Base-by-base conservation (phyloP, 2,329 filamentous ascomycete species). In the Cercospora beticola region DNA sequence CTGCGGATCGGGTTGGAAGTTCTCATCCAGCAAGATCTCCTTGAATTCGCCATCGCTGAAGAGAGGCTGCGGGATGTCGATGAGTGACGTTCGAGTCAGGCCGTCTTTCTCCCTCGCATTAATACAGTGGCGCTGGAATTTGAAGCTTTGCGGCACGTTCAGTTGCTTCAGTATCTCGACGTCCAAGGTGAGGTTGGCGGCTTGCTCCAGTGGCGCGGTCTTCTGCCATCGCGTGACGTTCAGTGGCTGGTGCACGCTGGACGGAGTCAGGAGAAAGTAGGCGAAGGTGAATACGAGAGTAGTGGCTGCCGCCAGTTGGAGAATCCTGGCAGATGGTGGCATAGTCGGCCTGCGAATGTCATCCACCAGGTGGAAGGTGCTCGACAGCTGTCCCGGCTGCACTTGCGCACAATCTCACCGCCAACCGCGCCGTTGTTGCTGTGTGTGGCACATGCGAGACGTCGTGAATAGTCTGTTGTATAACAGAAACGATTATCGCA, bases 111-210 rank as follows among this genome's bases (percentile, higher is more conserved):
- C 68, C 18, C 62, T 36, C 18, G 71, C 68, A 16, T 43, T 36
- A 30, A 75, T 63, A 49, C 73, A 73, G 52, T 69, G 68, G n/a
- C 72, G 62, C 58, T 70, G 68, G 56, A 72, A 73, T 16, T 31
- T 64, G 62, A 73, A 73, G 16, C 57, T 69, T 12, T 43, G 56
- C 4, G 71, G 70, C 12, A 68, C 65, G 5, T 68, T 58, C 30
- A 73, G 67, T 26, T 67, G 52, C 40, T 72, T 70, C 58, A 73
- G 56, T n/a, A 73, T 64, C 49, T 73, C 68, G 56, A 70, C 56
- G 30, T 73, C 71, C 61, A 71, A 52, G 5, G 71, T 71, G 59
- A 70, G 49, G 64, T 73, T 72, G 30, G 64, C 33, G 9, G 62
- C 36, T n/a, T 65, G 52, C 18, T 66, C 61, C 14, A 57, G 65